Base-by-base conservation (phyloP, 1,284 basidiomycete species). In the Papiliotrema nemorosa region DNA sequence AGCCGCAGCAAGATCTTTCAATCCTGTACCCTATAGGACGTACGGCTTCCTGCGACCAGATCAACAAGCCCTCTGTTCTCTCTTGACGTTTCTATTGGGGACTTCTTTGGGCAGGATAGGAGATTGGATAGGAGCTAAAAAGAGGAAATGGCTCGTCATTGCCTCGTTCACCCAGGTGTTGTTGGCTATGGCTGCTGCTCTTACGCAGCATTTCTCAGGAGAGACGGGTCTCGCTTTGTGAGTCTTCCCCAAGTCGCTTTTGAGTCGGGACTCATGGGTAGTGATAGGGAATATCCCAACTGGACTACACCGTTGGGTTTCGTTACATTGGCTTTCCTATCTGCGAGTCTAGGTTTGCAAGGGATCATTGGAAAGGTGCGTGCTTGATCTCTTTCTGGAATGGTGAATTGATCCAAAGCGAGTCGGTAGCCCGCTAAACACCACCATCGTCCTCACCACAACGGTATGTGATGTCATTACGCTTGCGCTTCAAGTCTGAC, bases 21-120 rank as follows among this genome's bases (percentile, higher is more conserved):
- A 46, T 64, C 80, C 37, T 57, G 73, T 5, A 72, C 77, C 22
- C 58, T 77, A 54, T 72, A 78, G 59, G 78, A 87, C 74, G 66
- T 56, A 56, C 29, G 64, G 60, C 2, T 90, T 91, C 75, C 85
- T 86, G 66, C 80, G 81, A 53, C 78, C 86, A 5, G 90, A 92
- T 65, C 82, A 83, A 67, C 88, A 90, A 69, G 90, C 90, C 7
- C 77, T 92, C 45, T 81, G 80, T 36, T 90, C 87, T 24, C 73
- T 92, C 18, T 62, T 88, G 52, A 76, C 81, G 13, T 93, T 93
- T 79, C 78, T 75, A 46, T 33, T 76, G 34, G 77, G 77, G 1
- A 67, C 76, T 6, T 61, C 60, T 36, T 51, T 77, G 22, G 77
- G 76, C 1, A 62, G 74, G 21, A 49, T 77, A 18, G 76, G 75